These are phyloP conservation scores for Adansonia rubrostipa DNA, from an alignment of 441 rosid species.

Conservation along the genomic window DNA sequence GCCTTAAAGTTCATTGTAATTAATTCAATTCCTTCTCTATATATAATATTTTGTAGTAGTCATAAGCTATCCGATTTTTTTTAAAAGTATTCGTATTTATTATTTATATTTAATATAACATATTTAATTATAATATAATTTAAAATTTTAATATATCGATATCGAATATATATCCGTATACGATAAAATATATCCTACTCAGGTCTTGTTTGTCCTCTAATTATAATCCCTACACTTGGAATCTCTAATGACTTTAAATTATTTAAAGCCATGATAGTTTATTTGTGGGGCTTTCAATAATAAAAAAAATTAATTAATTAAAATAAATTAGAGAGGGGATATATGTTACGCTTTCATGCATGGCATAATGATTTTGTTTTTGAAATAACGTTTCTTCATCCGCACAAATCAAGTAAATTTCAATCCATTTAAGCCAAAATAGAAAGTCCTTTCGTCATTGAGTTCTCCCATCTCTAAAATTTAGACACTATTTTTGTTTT, in stretches of 20 bases:
- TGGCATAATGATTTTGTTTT: background rate
- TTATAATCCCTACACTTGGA: background rate
- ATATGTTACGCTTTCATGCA: background rate
- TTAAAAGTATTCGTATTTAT: too few species aligned
- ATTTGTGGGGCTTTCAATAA: background rate
- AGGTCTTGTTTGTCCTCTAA: background rate
- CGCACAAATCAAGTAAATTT: conserved; percentile 6
- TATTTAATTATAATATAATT: too few species aligned
- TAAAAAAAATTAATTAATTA: background rate
- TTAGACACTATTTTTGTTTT: too few species aligned
- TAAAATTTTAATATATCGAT: too few species aligned
- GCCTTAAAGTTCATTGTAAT: conserved; percentile 6
- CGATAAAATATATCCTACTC: background rate
- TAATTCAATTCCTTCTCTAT: background rate
- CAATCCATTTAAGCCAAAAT: too few species aligned
- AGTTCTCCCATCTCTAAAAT: too few species aligned
- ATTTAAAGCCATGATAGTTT: background rate
- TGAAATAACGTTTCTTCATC: background rate
- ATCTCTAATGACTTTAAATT: background rate
- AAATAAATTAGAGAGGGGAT: too few species aligned
- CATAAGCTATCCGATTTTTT: background rate
- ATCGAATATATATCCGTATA: fast-evolving
- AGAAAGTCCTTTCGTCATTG: too few species aligned
- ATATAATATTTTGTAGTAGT: background rate
- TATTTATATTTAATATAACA: too few species aligned